Conservation (phyloP, 176 grass and related monocot genomes). For the Elaeis guineensis region DNA sequence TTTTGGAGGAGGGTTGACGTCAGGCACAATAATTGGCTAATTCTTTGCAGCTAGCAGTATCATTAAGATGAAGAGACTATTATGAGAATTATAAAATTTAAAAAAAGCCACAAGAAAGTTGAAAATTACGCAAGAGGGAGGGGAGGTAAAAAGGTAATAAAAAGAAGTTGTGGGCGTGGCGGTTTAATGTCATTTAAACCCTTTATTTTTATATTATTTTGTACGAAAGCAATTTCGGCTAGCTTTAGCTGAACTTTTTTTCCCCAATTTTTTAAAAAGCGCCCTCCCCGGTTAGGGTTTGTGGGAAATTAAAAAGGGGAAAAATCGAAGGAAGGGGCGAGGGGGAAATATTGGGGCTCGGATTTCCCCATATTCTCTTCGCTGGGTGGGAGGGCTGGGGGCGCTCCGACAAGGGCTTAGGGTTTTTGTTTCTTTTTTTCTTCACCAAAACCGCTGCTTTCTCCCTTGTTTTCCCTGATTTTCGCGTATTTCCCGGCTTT, state of each 20-base stretch:
- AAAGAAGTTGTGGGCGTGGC: slow-evolving; percentile 14
- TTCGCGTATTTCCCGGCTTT: slow-evolving; percentile 16
- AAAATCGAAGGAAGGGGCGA: slow-evolving; percentile 10
- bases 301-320: slow-evolving; percentile 17
- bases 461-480: slow-evolving; percentile 18
- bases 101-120: no score
- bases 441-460: slow-evolving; percentile 16
- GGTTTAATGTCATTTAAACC: neutral
- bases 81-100: no score
- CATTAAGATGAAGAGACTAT: no score
- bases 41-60: no score
- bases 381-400: no score
- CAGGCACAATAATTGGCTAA: no score
- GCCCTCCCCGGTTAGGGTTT: neutral
- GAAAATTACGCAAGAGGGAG: no score
- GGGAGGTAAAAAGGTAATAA: no score
- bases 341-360: slow-evolving; percentile 4
- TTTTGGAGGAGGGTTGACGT: no score
- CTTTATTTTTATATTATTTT: neutral
- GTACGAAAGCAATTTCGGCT: slow-evolving; percentile 56
- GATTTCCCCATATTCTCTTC: neutral
- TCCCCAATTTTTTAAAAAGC: slow-evolving; percentile 27
- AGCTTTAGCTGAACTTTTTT: slow-evolving; percentile 63
- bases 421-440: neutral
- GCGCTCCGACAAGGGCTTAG: no score